These are phyloP conservation scores for Lagenidium sp. DNA, from an alignment of 352 stramenopile genomes.

Conservation along the genomic window DNA sequence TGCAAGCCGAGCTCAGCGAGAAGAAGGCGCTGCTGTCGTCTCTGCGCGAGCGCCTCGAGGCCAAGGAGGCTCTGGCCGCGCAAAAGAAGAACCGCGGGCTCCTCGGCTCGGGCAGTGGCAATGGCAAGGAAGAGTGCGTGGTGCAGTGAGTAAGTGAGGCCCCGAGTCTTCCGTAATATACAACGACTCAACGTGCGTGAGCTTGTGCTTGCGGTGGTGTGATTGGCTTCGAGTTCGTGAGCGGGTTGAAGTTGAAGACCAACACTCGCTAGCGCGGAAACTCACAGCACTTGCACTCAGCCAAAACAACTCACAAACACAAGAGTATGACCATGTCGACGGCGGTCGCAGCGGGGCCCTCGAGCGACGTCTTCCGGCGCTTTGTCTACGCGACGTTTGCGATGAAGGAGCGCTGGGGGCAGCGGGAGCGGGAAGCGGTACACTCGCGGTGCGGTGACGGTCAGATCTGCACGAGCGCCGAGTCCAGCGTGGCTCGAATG, in stretches of 20 bases:
- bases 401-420: slow-evolving; percentile 17
- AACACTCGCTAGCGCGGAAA: slow-evolving; percentile 3
- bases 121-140: slow-evolving; percentile 49
- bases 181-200: too few species aligned
- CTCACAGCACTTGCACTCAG: too few species aligned
- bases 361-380: slow-evolving; percentile 10
- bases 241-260: slow-evolving; percentile 22
- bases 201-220: too few species aligned
- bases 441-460: neutral
- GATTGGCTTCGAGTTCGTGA: too few species aligned
- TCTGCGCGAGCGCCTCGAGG: slow-evolving; percentile 44
- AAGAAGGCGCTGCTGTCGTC: slow-evolving; percentile 32
- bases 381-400: slow-evolving; percentile 22
- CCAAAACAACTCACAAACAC: neutral
- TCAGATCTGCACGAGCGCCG: too few species aligned
- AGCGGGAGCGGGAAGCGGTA: neutral
- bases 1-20: slow-evolving; percentile 43
- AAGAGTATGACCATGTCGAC: neutral
- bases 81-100: slow-evolving; percentile 24
- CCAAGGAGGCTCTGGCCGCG: slow-evolving; percentile 29
- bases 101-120: slow-evolving; percentile 19
- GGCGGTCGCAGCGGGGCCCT: too few species aligned
- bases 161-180: too few species aligned
- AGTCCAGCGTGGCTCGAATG: too few species aligned
- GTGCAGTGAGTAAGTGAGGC: slow-evolving; percentile 27